phyloP scores from a whole-genome alignment of 2,329 filamentous ascomycete species.

The Fusarium udum region DNA sequence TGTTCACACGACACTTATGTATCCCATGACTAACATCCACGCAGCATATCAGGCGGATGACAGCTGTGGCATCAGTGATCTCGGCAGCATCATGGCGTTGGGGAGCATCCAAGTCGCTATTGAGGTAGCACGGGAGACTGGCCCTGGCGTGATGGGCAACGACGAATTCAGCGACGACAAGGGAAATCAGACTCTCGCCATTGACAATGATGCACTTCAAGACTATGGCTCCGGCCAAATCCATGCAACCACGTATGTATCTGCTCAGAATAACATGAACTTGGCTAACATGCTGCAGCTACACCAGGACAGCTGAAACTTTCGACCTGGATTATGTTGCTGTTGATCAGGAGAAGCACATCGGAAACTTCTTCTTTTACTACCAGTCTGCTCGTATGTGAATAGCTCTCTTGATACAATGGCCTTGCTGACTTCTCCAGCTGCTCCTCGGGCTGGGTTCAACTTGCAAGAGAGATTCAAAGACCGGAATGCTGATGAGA shows the following conservation, averaged over 20 bases:
- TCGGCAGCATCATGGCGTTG: fast-evolving
- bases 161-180: neutral
- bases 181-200: neutral
- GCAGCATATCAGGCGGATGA: neutral
- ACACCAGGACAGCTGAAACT: neutral
- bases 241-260: neutral
- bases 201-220: neutral
- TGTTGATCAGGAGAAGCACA: neutral
- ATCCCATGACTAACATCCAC: neutral
- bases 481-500: fast-evolving
- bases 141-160: fast-evolving
- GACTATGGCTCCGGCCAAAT: neutral
- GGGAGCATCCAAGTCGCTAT: neutral
- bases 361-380: neutral
- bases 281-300: neutral
- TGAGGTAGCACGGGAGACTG: too few species aligned
- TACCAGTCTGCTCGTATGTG: neutral
- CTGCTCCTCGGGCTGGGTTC: neutral
- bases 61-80: neutral
- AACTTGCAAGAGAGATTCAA: fast-evolving
- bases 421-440: neutral
- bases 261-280: fast-evolving
- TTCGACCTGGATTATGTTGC: neutral
- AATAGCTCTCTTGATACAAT: fast-evolving
- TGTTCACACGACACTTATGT: fast-evolving